A percentile compares a stretch with the other conserved stretches of the same genome.
Evolutionary conservation across 306 rosid genomes (phyloP).

Genomic region (Neltuma alba): DNA sequence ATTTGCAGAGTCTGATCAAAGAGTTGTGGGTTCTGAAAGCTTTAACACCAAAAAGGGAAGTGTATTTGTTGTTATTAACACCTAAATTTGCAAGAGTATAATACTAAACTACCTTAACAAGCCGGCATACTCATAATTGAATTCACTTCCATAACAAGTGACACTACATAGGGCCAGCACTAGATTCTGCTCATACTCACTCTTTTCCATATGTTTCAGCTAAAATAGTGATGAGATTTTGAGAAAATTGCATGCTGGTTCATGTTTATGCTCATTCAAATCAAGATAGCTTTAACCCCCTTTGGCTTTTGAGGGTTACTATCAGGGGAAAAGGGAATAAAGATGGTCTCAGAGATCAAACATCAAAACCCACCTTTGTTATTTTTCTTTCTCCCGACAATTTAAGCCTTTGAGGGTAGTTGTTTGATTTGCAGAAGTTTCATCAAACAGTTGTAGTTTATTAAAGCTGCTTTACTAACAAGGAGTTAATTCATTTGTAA

Average conservation of each 20-base stretch:
- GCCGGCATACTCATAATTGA: slow-evolving; percentile 40
- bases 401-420: background rate
- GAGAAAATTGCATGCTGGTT: background rate
- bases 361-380: no score
- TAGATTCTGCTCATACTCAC: background rate
- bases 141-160: slow-evolving; percentile 33
- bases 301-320: background rate
- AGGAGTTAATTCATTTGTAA: background rate
- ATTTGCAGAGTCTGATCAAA: slow-evolving; percentile 2
- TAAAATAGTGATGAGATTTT: background rate
- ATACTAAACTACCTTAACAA: background rate
- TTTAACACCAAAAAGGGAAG: slow-evolving; percentile 14
- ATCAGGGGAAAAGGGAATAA: background rate
- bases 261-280: background rate
- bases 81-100: background rate
- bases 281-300: background rate
- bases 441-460: background rate
- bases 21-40: slow-evolving; percentile 11
- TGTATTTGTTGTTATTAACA: slow-evolving; percentile 22
- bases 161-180: background rate
- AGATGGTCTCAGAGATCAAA: background rate
- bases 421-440: background rate
- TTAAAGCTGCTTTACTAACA: slow-evolving; percentile 12
- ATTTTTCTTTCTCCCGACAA: background rate
- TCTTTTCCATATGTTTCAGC: background rate